Percentiles rank a stretch among this genome's conserved stretches.
phyloP scores from a whole-genome alignment of 441 rosid species.

The Capsella rubella region DNA sequence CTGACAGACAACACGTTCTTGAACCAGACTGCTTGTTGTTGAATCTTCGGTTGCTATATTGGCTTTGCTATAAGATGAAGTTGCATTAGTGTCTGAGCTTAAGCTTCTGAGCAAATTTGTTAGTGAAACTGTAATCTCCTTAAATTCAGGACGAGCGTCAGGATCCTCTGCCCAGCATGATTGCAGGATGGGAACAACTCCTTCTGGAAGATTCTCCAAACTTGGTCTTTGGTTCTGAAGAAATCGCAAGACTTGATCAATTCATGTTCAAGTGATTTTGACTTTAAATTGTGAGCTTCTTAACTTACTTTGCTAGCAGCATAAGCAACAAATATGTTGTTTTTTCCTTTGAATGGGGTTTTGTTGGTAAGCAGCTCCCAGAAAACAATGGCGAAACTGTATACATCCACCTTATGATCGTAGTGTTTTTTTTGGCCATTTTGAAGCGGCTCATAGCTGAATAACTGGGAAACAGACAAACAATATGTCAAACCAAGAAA shows the following conservation, averaged over 20 bases:
- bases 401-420: conserved; percentile 84
- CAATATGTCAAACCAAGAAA: conserved; percentile 19
- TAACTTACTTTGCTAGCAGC: conserved; percentile 66
- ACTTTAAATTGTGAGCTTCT: conserved; percentile 20
- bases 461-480: conserved; percentile 52
- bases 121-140: conserved; percentile 53
- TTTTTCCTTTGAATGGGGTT: conserved; percentile 67
- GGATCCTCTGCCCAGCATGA: conserved; percentile 79
- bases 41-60: conserved; percentile 30
- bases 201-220: conserved; percentile 61
- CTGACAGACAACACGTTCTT: conserved; percentile 34
- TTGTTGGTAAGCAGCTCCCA: conserved; percentile 81
- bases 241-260: background rate
- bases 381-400: conserved; percentile 74
- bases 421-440: conserved; percentile 65
- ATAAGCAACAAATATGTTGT: conserved; percentile 56
- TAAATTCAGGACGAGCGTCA: conserved; percentile 62
- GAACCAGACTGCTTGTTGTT: conserved; percentile 28
- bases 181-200: conserved; percentile 51
- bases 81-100: conserved; percentile 27
- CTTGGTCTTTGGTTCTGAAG: conserved; percentile 74
- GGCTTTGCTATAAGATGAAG: conserved; percentile 7
- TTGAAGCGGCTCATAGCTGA: conserved; percentile 59
- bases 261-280: conserved; percentile 18
- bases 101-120: conserved; percentile 41